These are phyloP conservation scores for Gleditsia sinensis DNA, from an alignment of 306 rosid species.

Conservation along the genomic window DNA sequence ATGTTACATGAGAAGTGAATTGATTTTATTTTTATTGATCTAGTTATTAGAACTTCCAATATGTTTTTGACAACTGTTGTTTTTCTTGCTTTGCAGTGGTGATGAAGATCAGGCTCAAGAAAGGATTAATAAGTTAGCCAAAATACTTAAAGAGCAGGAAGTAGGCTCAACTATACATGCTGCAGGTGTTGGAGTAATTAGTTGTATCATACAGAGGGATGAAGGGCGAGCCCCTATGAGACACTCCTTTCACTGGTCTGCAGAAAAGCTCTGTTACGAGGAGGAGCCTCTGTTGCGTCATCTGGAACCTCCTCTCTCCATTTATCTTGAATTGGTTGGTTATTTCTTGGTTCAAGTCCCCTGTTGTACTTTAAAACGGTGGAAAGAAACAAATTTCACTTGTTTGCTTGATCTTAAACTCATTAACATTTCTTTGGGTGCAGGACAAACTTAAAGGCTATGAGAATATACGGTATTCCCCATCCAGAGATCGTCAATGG, in stretches of 20 bases:
- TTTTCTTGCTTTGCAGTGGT: constrained; percentile 69
- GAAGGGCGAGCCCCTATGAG: constrained; percentile 99
- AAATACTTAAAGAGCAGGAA: constrained; percentile 84
- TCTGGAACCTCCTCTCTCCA: constrained; percentile 92
- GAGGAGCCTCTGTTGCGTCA: constrained; percentile 96
- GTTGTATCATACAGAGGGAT: constrained; percentile 97
- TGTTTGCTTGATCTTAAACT: constrained; percentile 37
- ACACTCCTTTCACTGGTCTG: constrained; percentile 97
- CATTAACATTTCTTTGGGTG: constrained; percentile 30
- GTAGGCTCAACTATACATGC: constrained; percentile 63
- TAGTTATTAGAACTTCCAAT: constrained; percentile 14
- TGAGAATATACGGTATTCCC: constrained; percentile 75
- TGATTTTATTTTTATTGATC: constrained; percentile 11
- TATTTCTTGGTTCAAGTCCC: constrained; percentile 30
- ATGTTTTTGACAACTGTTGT: constrained; percentile 37
- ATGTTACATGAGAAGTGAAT: too few relatives aligned
- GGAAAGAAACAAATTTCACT: background rate
- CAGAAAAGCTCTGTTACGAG: constrained; percentile 69
- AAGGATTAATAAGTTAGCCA: constrained; percentile 86
- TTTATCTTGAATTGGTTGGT: constrained; percentile 96
- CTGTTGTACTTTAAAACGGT: constrained; percentile 11
- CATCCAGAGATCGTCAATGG: constrained; percentile 99
- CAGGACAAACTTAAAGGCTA: constrained; percentile 96
- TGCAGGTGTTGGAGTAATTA: constrained; percentile 87
- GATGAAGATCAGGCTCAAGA: constrained; percentile 99